These are phyloP conservation scores for Herpetospermum pedunculosum DNA, from an alignment of 306 rosid genomes.

Conservation along the genomic window DNA sequence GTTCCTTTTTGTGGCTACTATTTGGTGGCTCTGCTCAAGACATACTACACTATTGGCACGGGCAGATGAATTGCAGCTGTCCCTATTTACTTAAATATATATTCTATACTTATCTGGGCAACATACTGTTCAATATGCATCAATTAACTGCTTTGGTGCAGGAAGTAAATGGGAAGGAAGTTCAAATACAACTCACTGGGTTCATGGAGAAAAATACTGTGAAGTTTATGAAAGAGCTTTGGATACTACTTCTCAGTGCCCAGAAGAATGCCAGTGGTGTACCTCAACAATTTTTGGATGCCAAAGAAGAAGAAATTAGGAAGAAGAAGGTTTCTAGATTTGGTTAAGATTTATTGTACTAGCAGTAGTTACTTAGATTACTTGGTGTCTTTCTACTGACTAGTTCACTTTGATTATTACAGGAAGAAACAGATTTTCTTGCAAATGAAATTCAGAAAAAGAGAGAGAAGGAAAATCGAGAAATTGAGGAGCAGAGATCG, in stretches of 20 bases:
- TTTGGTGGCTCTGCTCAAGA: neutral
- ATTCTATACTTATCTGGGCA: too few relatives aligned
- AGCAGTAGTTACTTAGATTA: neutral
- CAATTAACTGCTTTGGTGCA: conserved; percentile 20
- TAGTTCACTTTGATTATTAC: conserved; percentile 17
- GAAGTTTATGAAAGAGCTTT: conserved; percentile 96
- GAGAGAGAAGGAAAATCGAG: conserved; percentile 72
- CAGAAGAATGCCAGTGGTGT: conserved; percentile 89
- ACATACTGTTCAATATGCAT: neutral
- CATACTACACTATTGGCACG: neutral
- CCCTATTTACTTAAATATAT: neutral
- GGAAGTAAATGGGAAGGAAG: conserved; percentile 82
- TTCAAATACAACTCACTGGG: conserved; percentile 90
- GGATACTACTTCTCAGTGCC: conserved; percentile 85
- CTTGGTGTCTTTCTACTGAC: neutral
- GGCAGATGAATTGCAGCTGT: neutral
- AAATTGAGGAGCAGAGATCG: conserved; percentile 49
- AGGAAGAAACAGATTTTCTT: conserved; percentile 78
- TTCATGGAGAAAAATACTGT: conserved; percentile 95
- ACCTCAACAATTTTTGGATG: conserved; percentile 96
- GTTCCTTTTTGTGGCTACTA: neutral
- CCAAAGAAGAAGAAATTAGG: conserved; percentile 74
- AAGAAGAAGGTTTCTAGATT: conserved; percentile 55
- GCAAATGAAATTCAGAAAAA: conserved; percentile 75
- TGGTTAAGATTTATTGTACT: neutral